phyloP scores from a whole-genome alignment of 345 rosid genomes.

The Clarkia xantiana region DNA sequence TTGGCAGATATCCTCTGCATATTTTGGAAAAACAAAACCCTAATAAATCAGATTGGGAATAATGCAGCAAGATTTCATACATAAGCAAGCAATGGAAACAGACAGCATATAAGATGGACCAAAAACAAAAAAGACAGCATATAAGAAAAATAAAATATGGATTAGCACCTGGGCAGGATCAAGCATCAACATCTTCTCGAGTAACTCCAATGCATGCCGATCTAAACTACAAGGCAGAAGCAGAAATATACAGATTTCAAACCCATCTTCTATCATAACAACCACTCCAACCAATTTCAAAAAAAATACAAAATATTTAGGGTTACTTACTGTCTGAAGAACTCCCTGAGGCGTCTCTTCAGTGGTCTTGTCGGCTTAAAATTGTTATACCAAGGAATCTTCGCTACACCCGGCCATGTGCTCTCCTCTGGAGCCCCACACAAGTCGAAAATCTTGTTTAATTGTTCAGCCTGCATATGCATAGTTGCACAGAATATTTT shows the following conservation, averaged over 20 bases:
- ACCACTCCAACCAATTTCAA: not conserved
- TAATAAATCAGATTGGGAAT: not conserved
- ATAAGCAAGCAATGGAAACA: no score
- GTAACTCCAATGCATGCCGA: slow-evolving; percentile 85
- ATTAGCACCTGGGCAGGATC: slow-evolving; percentile 71
- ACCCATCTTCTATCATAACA: not conserved
- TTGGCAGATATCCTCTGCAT: slow-evolving; percentile 79
- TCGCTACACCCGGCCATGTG: slow-evolving; percentile 68
- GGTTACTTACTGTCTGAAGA: slow-evolving; percentile 63
- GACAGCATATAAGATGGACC: not conserved
- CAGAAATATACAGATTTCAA: not conserved
- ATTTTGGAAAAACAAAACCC: slow-evolving; percentile 3
- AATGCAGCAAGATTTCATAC: not conserved
- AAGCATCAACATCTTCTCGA: slow-evolving; percentile 80
- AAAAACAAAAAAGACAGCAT: no score
- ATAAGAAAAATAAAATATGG: no score
- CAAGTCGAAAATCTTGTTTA: slow-evolving; percentile 61
- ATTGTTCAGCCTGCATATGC: slow-evolving; percentile 45
- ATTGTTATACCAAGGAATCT: slow-evolving; percentile 61
- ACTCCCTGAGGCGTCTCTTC: slow-evolving; percentile 73
- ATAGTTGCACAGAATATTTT: slow-evolving; percentile 4
- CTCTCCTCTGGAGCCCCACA: slow-evolving; percentile 67
- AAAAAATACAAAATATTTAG: not conserved
- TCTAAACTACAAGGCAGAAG: slow-evolving; percentile 38
- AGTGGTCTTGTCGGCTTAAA: slow-evolving; percentile 60